phyloP scores from a whole-genome alignment of 176 grass and related monocot genomes.

The Hordeum marinum region DNA sequence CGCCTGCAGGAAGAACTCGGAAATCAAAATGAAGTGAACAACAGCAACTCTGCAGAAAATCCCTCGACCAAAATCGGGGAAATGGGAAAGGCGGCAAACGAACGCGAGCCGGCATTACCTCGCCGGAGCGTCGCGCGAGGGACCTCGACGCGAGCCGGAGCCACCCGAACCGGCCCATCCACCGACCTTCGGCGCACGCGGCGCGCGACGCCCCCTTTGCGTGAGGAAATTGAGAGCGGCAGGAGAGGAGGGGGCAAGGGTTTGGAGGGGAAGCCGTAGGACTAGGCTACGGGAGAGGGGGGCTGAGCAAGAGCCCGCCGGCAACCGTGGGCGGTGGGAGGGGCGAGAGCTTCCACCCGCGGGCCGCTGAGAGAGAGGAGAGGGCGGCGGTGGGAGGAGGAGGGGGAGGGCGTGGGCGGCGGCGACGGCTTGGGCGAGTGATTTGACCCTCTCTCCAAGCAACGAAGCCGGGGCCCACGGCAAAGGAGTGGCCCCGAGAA shows the following conservation, averaged over 20 bases:
- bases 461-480: background rate
- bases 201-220: background rate
- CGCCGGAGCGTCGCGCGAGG: slow-evolving; percentile 24
- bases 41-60: background rate
- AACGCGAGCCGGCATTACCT: slow-evolving; percentile 30
- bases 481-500: background rate
- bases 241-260: background rate
- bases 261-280: background rate
- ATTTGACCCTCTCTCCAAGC: background rate
- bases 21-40: background rate
- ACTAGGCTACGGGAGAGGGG: background rate
- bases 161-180: slow-evolving; percentile 40
- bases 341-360: background rate
- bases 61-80: background rate
- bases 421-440: background rate
- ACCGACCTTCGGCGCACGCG: background rate
- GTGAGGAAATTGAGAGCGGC: background rate
- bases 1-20: slow-evolving; percentile 14
- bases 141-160: slow-evolving; percentile 37
- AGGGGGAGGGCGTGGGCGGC: background rate
- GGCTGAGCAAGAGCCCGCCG: background rate
- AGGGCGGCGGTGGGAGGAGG: background rate
- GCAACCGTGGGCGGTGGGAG: background rate
- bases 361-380: background rate
- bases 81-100: background rate